Evolutionary conservation across 306 rosid species (phyloP), one percentile per base, ranked within the genome.

Genomic region (Gillenia trifoliata): DNA sequence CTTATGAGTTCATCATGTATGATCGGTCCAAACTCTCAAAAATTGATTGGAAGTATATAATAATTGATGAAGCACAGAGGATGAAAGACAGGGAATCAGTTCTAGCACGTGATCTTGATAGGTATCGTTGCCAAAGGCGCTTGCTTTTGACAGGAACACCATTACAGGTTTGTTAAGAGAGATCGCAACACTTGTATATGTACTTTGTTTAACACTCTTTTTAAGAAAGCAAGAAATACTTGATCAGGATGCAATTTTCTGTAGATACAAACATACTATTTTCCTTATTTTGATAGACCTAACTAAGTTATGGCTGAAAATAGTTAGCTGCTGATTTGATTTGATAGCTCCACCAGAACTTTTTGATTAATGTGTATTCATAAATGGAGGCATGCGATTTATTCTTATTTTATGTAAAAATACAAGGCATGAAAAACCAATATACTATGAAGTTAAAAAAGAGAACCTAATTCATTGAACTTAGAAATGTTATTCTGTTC

Each of bases 41-140:
- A 85, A 73, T 95, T 77, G 98, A 92, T 75, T 95, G 99, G 99
- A 95, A 92, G 81, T 95, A 95, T 81, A 92, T 95, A 70, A 66
- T 95, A 83, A 95, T 95, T 86, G 99, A 95, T 79, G 99, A 95
- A 82, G 99, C 99, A 73, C 99, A 95, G 66, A 84, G 99, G 85
- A 95, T 95, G 99, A 95, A 95, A 75, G 99, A 95, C 75, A 89
- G 99, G 74, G 99, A 95, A 72, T 95, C 99, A 0, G 99, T 95
- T 79, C 84, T 95, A 61, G 97, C 98, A 6, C 98, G 98, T 63
- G 98, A 94, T 81, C 98, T 94, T 83, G 98, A 94, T 81, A 88
- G 96, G 79, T 94, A 91, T 76, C 96, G 93, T 60, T 94, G 98
- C 83, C 98, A 88, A 75, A 84, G 98, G 82, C 97, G 97, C 74